Evolutionary conservation across 371 early-diverging fungal genomes (phyloP), one percentile per base, ranked within the genome.

Genomic region (Rhizomucor miehei): DNA sequence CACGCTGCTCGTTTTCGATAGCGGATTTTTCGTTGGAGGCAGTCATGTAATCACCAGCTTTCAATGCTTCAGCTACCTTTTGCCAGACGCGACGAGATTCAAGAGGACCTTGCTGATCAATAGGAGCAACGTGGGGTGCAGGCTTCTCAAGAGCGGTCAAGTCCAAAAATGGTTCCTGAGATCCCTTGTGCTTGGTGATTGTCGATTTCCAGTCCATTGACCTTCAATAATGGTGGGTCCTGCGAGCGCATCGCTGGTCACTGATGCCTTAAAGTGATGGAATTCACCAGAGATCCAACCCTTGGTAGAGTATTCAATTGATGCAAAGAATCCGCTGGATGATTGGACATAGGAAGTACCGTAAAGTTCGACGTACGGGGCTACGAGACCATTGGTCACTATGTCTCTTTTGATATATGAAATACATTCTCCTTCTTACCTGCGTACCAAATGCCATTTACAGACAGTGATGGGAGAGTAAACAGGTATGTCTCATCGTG

Each of bases 251-350:
- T 71, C 63, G 21, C 71, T 64, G 8, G 54, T 79, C 40, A 91
- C 64, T 5, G 60, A 63, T 13, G 89, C 92, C 62, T 91, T 87
- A 71, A 91, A 86, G 54, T 83, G 82, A 62, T 91, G 87, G 46
- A 88, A 81, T 57, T 89, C 91, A 52, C 91, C 91, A 14, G 86
- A 84, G 60, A 91, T 82, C 85, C 88, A 91, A 10, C 89, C 86
- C 61, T 82, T 87, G 35, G 88, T 85, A 43, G 82, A 73, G 63
- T 87, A 90, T 57, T 89, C 87, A 64, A 91, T 82, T 48, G 79
- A 71, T 35, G 89, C 79, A 52, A 73, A 67, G 44, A 65, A 78
- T 17, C 91, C 90, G 43, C 71, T 72, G 43, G 78, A 77, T 39
- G 84, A 85, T 36, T 82, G 81, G 48, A 91, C 84, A 54, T 79